Conservation (phyloP, 768 basidiomycete species). For the Terana coerulea region DNA sequence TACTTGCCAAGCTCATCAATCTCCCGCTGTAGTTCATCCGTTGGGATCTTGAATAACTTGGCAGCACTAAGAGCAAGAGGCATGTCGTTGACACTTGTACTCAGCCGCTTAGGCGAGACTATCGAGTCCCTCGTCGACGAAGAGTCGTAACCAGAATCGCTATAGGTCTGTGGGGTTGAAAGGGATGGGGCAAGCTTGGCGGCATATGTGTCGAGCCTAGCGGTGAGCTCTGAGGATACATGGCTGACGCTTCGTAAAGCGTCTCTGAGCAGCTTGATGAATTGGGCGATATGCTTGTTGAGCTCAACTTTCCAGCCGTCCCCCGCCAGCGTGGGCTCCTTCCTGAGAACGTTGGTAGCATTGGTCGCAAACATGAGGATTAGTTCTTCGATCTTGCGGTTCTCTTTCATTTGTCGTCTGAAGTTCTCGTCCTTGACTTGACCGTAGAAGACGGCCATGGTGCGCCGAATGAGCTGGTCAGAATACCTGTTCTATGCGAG, state of each 20-base stretch:
- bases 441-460: constrained; percentile 90
- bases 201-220: constrained; percentile 81
- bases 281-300: constrained; percentile 87
- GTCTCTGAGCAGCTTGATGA: constrained; percentile 83
- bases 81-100: constrained; percentile 67
- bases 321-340: constrained; percentile 77
- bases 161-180: constrained; percentile 34
- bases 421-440: constrained; percentile 85
- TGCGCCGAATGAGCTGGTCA: constrained; percentile 84
- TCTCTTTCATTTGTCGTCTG: constrained; percentile 90
- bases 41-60: constrained; percentile 69
- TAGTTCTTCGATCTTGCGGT: constrained; percentile 95
- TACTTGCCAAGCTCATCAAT: constrained; percentile 58
- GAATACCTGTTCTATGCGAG: constrained; percentile 55
- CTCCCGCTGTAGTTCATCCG: constrained; percentile 66
- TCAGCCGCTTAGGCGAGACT: constrained; percentile 31
- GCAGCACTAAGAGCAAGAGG: constrained; percentile 66
- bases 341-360: constrained; percentile 82
- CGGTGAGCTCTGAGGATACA: constrained; percentile 77
- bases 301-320: constrained; percentile 94
- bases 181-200: constrained; percentile 67
- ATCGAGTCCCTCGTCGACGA: constrained; percentile 57
- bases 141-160: constrained; percentile 66
- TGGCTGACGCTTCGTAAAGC: constrained; percentile 69
- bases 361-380: constrained; percentile 95